A percentile compares a stretch with the other conserved stretches of the same genome.
These are phyloP conservation scores for Pseudogymnoascus sp. DNA, from an alignment of 2,329 filamentous ascomycete genomes.

Conservation along the genomic window DNA sequence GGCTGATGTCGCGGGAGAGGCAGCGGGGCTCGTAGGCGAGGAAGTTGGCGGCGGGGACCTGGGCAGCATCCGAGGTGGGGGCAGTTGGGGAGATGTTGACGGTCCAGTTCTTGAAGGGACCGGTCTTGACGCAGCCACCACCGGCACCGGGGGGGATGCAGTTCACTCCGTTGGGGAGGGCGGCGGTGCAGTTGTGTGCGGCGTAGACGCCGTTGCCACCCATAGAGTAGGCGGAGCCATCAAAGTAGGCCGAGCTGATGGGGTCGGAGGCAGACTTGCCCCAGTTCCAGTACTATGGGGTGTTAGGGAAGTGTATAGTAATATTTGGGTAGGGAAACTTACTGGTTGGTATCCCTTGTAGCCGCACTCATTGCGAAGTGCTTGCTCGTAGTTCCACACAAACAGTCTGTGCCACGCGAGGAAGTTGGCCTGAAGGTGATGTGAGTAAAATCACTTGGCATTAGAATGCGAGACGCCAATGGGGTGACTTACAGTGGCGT, in stretches of 20 bases:
- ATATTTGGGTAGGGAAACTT: conserved; percentile 41
- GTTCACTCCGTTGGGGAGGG: conserved; percentile 19
- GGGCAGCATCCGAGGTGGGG: conserved; percentile 28
- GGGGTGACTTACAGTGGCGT: conserved; percentile 22
- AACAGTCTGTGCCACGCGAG: conserved; percentile 38
- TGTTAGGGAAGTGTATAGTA: background rate
- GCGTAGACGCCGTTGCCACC: conserved; percentile 38
- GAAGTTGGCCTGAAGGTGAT: conserved; percentile 25
- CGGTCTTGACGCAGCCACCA: conserved; percentile 45
- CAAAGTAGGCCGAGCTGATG: conserved; percentile 44
- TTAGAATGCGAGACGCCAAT: background rate
- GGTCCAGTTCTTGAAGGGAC: conserved; percentile 35
- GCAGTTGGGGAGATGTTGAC: conserved; percentile 42
- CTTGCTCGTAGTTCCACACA: conserved; percentile 34
- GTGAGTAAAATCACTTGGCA: background rate
- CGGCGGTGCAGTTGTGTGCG: conserved; percentile 23
- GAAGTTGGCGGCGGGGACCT: conserved; percentile 26
- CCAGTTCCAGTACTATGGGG: conserved; percentile 18
- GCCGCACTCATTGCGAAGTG: conserved; percentile 34
- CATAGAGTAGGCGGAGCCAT: conserved; percentile 44
- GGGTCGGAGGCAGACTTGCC: conserved; percentile 30
- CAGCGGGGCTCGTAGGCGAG: conserved; percentile 36
- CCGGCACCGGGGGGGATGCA: conserved; percentile 42
- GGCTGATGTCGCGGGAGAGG: conserved; percentile 35
- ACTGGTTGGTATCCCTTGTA: conserved; percentile 36